phyloP scores from a whole-genome alignment of 208 protist species.

The Trypanosoma vivax region DNA sequence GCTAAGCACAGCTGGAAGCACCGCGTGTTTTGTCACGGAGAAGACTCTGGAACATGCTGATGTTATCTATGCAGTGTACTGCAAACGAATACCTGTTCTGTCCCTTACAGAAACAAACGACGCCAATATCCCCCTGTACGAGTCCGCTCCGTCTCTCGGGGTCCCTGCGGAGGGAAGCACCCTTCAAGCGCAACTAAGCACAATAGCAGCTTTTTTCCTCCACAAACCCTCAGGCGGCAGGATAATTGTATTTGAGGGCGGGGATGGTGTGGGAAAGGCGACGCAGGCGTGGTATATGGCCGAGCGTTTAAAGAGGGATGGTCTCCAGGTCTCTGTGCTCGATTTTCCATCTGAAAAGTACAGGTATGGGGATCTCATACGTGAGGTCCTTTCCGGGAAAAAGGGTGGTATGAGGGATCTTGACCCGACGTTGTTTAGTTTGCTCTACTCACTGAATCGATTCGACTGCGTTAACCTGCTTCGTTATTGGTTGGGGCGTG shows the following conservation, averaged over 20 bases:
- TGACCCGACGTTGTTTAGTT: slow-evolving; percentile 80
- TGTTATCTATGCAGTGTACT: slow-evolving; percentile 57
- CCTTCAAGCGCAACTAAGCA: not conserved
- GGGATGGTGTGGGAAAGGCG: slow-evolving; percentile 87
- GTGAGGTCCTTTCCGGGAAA: slow-evolving; percentile 75
- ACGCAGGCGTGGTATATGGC: slow-evolving; percentile 79
- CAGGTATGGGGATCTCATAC: slow-evolving; percentile 72
- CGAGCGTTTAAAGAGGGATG: slow-evolving; percentile 22
- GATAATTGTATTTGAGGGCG: slow-evolving; percentile 85
- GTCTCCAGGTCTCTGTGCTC: slow-evolving; percentile 40
- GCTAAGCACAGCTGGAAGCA: slow-evolving; percentile 5
- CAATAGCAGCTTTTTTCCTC: slow-evolving; percentile 27
- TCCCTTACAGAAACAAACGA: not conserved
- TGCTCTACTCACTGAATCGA: slow-evolving; percentile 86
- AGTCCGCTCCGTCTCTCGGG: slow-evolving; percentile 30
- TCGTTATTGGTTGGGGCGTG: slow-evolving; percentile 51
- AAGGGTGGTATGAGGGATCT: slow-evolving; percentile 71
- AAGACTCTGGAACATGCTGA: slow-evolving; percentile 45
- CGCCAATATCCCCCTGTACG: slow-evolving; percentile 7
- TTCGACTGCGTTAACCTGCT: slow-evolving; percentile 62
- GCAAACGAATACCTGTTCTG: slow-evolving; percentile 38
- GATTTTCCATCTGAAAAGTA: slow-evolving; percentile 84
- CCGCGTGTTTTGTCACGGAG: slow-evolving; percentile 61
- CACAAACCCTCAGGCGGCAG: slow-evolving; percentile 7
- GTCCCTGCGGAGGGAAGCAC: slow-evolving; percentile 1